These are phyloP conservation scores for Fusarium oligoseptatum DNA, from an alignment of 2,329 filamentous ascomycete species.

Conservation along the genomic window DNA sequence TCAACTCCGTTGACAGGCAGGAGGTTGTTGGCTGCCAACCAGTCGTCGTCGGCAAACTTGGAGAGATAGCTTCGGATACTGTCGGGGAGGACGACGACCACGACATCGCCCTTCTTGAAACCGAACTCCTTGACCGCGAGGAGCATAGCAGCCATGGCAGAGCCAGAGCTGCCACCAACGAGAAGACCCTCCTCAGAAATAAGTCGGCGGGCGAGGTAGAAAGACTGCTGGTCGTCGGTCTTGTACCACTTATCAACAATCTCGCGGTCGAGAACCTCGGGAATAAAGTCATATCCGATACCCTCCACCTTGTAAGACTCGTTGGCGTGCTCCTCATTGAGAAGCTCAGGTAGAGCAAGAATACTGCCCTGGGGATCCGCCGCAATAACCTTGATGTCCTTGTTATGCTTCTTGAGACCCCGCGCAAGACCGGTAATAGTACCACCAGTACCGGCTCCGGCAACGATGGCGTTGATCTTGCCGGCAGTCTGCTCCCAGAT, in stretches of 20 bases:
- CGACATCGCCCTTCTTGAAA: slow-evolving; percentile 85
- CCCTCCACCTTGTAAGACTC: slow-evolving; percentile 96
- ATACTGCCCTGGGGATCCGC: slow-evolving; percentile 94
- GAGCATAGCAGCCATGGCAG: slow-evolving; percentile 86
- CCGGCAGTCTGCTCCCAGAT: slow-evolving; percentile 92
- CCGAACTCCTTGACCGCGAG: slow-evolving; percentile 81
- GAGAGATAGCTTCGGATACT: slow-evolving; percentile 97
- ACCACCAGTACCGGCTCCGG: slow-evolving; percentile 92
- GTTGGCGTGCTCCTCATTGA: slow-evolving; percentile 82
- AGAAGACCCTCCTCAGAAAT: slow-evolving; percentile 96
- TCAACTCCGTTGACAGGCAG: slow-evolving; percentile 71
- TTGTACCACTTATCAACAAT: slow-evolving; percentile 97
- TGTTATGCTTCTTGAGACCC: slow-evolving; percentile 87
- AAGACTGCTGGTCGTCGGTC: slow-evolving; percentile 93
- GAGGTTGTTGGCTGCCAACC: slow-evolving; percentile 96
- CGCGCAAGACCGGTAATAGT: slow-evolving; percentile 90
- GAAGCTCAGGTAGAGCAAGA: slow-evolving; percentile 82
- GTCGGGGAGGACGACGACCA: slow-evolving; percentile 93
- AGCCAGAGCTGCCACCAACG: slow-evolving; percentile 93
- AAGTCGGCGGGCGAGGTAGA: slow-evolving; percentile 87
- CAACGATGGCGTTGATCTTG: slow-evolving; percentile 83
- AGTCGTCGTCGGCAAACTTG: slow-evolving; percentile 99
- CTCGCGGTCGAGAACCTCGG: slow-evolving; percentile 87
- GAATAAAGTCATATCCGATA: slow-evolving; percentile 98
- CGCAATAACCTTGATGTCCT: slow-evolving; percentile 85